Base-by-base conservation (phyloP, 192 early-diverging fungal genomes). In the Jimgerdemannia flammicorona region DNA sequence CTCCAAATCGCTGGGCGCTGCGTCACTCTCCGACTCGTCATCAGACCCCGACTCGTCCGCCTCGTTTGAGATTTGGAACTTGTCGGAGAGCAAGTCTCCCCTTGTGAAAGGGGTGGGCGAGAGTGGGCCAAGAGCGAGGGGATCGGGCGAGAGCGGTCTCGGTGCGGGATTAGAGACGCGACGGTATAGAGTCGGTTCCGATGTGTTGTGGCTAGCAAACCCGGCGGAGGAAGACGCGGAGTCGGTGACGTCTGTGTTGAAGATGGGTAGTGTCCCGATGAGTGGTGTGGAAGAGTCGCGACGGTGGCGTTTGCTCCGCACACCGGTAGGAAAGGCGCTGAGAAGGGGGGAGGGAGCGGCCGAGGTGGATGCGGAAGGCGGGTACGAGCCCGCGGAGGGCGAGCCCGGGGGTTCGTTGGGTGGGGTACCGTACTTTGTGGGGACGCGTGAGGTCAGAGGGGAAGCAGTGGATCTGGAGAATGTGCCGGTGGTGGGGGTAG, bases 261-360 rank as follows among this genome's bases (percentile, higher is more conserved):
- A 40, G 18, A 78, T 72, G 4, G 81, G 75, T 18, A 71, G 75
- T 14, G 74, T 64, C 40, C 74, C 69, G 17, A 82, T 82, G n/a
- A 82, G 72, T 49, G 81, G 81, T 20, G 77, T 77, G 67, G 81
- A 64, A 3, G 81, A 82, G 54, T 82, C 75, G 59, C 81, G 72
- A 54, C 72, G 63, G 49, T 59, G 49, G 14, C 49, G 49, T 59
- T 59, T 59, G 49, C 14, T 6, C 6, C 49, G 49, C 49, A 59
- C 14, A 14, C 49, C 14, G 8, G 49, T 10, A 14, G 49, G 14
- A 59, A 59, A 59, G 2, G 49, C 49, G 49, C 49, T 59, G 49
- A 59, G 49, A 2, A 59, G 49, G 8, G 49, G 49, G 8, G 49
- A 59, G 49, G 49, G 49, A 14, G 49, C 49, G 49, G 49, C 49